Percentiles rank a stretch among this genome's conserved stretches.
Evolutionary conservation across 768 basidiomycete genomes (phyloP).

Genomic region (Tulasnella sp.): DNA sequence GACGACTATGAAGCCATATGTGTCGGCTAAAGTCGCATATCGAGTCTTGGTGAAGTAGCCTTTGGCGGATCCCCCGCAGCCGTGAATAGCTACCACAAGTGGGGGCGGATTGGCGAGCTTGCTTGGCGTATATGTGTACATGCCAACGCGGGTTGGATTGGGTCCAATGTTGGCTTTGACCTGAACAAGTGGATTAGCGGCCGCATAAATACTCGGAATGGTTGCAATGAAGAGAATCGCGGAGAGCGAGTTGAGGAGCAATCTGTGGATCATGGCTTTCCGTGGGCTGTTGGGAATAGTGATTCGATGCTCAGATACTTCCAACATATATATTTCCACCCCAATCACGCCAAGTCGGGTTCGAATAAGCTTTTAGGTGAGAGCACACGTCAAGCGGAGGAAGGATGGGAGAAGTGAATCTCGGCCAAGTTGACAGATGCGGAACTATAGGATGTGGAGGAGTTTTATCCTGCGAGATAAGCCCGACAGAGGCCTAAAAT

Average conservation of each 20-base stretch:
- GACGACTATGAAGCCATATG: conserved; percentile 40
- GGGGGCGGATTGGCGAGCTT: conserved; percentile 32
- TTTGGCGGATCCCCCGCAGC: conserved; percentile 41
- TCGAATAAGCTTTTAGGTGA: no score
- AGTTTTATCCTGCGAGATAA: no score
- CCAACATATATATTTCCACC: no score
- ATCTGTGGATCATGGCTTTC: not conserved
- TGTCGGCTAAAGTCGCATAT: conserved; percentile 41
- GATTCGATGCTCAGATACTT: no score
- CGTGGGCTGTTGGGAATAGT: no score
- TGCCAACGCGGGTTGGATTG: not conserved
- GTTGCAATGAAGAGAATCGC: not conserved
- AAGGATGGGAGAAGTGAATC: no score
- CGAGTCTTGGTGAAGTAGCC: conserved; percentile 40
- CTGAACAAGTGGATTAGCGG: not conserved
- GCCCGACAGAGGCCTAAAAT: no score
- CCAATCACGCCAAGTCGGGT: no score
- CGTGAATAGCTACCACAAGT: conserved; percentile 38
- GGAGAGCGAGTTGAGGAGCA: not conserved
- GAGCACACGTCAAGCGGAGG: no score
- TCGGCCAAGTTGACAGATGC: no score
- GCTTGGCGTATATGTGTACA: conserved; percentile 25
- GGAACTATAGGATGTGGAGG: no score
- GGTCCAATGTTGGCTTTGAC: not conserved
- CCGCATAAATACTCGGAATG: not conserved